A percentile compares a stretch with the other conserved stretches of the same genome.
phyloP scores from a whole-genome alignment of 2,329 filamentous ascomycete species.

The Alternaria brassicae region DNA sequence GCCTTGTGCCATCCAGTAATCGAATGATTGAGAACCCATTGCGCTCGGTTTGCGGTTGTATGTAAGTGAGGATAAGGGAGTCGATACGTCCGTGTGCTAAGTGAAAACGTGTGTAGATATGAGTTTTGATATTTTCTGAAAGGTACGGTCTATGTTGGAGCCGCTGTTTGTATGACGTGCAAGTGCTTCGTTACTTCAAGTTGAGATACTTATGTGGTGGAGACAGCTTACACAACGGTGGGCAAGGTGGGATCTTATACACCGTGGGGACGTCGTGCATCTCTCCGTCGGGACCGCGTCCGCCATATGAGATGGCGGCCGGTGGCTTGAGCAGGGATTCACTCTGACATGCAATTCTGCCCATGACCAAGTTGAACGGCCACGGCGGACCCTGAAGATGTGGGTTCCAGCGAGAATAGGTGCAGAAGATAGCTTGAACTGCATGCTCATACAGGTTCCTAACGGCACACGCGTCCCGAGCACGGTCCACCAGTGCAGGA shows the following conservation, averaged over 20 bases:
- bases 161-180: slow-evolving; percentile 2
- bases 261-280: slow-evolving; percentile 25
- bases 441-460: slow-evolving; percentile 22
- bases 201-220: slow-evolving; percentile 34
- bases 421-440: slow-evolving; percentile 34
- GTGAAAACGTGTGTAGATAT: background rate
- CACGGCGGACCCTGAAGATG: slow-evolving; percentile 25
- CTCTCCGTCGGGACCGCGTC: slow-evolving; percentile 31
- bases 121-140: background rate
- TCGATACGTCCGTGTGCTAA: slow-evolving; percentile 14
- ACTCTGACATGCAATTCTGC: slow-evolving; percentile 21
- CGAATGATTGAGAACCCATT: slow-evolving; percentile 49
- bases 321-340: slow-evolving; percentile 32
- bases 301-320: slow-evolving; percentile 28
- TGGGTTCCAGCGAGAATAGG: slow-evolving; percentile 29
- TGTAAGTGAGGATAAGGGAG: slow-evolving; percentile 11
- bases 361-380: slow-evolving; percentile 39
- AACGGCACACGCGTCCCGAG: slow-evolving; percentile 37
- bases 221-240: slow-evolving; percentile 40
- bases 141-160: background rate
- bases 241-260: slow-evolving; percentile 47
- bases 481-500: slow-evolving; percentile 32
- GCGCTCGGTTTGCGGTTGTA: slow-evolving; percentile 3
- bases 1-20: slow-evolving; percentile 49
- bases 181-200: slow-evolving; percentile 13